These are phyloP conservation scores for Aspergillus piperis DNA, from an alignment of 2,329 filamentous ascomycete species.

Conservation along the genomic window DNA sequence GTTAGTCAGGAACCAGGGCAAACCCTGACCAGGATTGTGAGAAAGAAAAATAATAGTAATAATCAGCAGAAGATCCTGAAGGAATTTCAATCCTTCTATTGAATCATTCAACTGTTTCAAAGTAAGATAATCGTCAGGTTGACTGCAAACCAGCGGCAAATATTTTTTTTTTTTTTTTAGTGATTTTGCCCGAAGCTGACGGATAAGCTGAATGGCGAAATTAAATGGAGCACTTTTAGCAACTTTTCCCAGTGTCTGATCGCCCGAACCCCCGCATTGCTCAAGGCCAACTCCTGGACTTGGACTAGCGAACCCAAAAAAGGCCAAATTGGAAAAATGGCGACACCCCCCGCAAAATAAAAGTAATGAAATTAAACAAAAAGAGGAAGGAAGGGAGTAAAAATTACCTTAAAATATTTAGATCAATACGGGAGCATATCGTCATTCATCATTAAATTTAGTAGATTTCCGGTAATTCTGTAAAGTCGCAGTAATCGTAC, in stretches of 20 bases:
- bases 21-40: slow-evolving; percentile 6
- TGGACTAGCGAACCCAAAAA: slow-evolving; percentile 21
- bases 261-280: slow-evolving; percentile 24
- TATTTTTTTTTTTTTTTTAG: background rate
- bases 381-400: background rate
- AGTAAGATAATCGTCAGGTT: background rate
- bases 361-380: background rate
- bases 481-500: too few relatives aligned
- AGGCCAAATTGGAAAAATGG: background rate
- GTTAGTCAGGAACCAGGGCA: slow-evolving; percentile 24
- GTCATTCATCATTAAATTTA: too few relatives aligned
- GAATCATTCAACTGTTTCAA: background rate
- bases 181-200: background rate
- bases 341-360: slow-evolving; percentile 9
- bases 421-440: background rate
- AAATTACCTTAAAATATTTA: background rate
- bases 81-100: background rate
- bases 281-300: slow-evolving; percentile 11
- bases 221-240: background rate
- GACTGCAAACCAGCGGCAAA: background rate
- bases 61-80: background rate
- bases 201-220: background rate
- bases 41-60: background rate
- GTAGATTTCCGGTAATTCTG: too few relatives aligned
- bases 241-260: slow-evolving; percentile 14